Base-by-base conservation (phyloP, 805 yeast genomes). In the Saccharomycopsis sp. region DNA sequence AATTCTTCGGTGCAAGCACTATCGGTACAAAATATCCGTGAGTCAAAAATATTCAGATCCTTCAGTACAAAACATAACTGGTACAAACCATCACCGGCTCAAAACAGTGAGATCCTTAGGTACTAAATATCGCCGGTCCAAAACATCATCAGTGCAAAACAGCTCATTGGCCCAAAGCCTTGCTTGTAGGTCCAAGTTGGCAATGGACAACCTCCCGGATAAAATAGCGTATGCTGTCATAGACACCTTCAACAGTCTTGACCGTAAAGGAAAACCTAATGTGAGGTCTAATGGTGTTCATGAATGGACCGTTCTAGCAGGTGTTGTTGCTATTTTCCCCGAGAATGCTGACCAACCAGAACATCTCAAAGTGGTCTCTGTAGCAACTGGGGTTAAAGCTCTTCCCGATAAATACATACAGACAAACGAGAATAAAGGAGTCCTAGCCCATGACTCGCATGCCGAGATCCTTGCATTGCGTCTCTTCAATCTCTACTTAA, bases 231-330 rank as follows among this genome's bases (percentile, higher is more conserved):
- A 34, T 15, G 47, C 9, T 14, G 52, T 44, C 49, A 8, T 44
- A 3, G 22, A 86, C 80, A 58, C 78, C 77, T 7, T 79, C 74
- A 42, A 86, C 84, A 42, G 86, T 81, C 58, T 77, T 77, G 47
- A 75, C 81, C 23, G 52, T 0, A 68, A 72, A 44, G 89, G 89
- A 0, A 85, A 82, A 68, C 96, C 96, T 0, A 66, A 68, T 0
- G 63, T 68, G 1, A 74, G 87, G 44, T 79, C 91, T 1, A 86
- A 88, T 65, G 88, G 89, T 0, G 73, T 75, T 0, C 68, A 71
- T 47, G 97, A 92, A 72, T 90, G 96, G 91, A 89, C 97, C 0
- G 88, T 90, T 0, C 65, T 91, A 17, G 89, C 96, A 0, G 86
- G 92, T 0, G 65, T 91, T 0, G 91, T 88, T 0, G 80, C 82